phyloP scores from a whole-genome alignment of 495 filamentous ascomycete species.

The Elaphomyces granulatus region DNA sequence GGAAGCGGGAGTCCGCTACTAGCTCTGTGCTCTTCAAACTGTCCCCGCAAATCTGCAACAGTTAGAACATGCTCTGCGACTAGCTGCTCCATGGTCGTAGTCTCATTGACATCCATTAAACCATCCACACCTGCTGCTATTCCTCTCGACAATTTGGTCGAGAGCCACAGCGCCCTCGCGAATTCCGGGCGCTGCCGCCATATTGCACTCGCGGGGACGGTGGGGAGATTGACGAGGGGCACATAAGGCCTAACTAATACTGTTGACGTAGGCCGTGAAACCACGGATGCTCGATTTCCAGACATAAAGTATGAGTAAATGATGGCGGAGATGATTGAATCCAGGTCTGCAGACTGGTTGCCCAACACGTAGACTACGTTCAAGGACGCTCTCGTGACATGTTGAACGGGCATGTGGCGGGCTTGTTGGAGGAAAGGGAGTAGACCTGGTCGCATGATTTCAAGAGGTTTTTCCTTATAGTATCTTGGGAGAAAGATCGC shows the following conservation, averaged over 20 bases:
- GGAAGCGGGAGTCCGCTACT: background rate
- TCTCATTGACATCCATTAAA: constrained; percentile 7
- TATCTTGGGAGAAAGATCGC: too few species aligned
- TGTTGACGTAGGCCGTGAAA: constrained; percentile 21
- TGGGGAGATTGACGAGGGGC: constrained; percentile 64
- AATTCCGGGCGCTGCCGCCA: constrained; percentile 66
- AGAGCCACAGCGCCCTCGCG: constrained; percentile 26
- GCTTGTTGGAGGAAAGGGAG: constrained; percentile 28
- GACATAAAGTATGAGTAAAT: constrained; percentile 71
- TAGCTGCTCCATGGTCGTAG: constrained; percentile 17
- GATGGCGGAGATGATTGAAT: constrained; percentile 79
- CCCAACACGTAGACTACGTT: constrained; percentile 33
- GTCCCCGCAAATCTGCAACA: constrained; percentile 22
- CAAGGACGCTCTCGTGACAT: constrained; percentile 14
- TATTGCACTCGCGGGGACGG: constrained; percentile 37
- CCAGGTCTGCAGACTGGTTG: constrained; percentile 55
- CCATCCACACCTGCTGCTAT: background rate
- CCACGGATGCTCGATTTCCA: constrained; percentile 6
- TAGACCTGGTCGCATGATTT: constrained; percentile 8
- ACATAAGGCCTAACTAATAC: constrained; percentile 45
- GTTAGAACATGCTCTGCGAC: constrained; percentile 30
- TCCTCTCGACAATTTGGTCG: constrained; percentile 18
- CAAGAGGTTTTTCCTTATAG: too few species aligned
- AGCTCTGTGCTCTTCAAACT: constrained; percentile 3
- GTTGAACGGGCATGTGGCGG: constrained; percentile 21